Percentiles rank a stretch among this genome's conserved stretches.
These are phyloP conservation scores for Singerocomus rubriflavus DNA, from an alignment of 1,284 basidiomycete genomes.

Conservation along the genomic window DNA sequence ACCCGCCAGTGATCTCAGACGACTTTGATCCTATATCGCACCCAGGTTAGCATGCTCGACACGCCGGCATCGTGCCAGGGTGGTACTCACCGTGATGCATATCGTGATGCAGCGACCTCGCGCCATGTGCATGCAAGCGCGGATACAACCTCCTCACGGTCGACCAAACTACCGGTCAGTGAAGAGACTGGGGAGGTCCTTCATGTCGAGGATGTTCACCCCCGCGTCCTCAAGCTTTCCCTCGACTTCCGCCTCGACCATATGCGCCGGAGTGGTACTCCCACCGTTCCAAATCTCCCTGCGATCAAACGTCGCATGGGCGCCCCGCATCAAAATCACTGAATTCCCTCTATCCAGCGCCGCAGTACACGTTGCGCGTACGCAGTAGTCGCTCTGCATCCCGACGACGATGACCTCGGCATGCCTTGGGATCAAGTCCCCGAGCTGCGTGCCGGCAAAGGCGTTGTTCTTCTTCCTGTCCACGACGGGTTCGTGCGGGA, in stretches of 20 bases:
- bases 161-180: slow-evolving; percentile 37
- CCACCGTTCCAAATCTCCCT: slow-evolving; percentile 57
- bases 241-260: slow-evolving; percentile 41
- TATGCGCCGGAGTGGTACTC: slow-evolving; percentile 44
- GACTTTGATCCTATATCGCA: slow-evolving; percentile 1
- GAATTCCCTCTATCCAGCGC: slow-evolving; percentile 63
- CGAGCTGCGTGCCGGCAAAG: slow-evolving; percentile 55
- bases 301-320: slow-evolving; percentile 65
- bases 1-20: background rate
- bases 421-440: slow-evolving; percentile 44
- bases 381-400: slow-evolving; percentile 62
- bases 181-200: slow-evolving; percentile 56
- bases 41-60: background rate
- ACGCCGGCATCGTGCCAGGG: background rate
- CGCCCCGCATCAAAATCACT: slow-evolving; percentile 57
- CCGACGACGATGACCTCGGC: slow-evolving; percentile 66
- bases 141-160: background rate
- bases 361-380: slow-evolving; percentile 61
- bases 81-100: slow-evolving; percentile 17
- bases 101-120: background rate
- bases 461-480: slow-evolving; percentile 72
- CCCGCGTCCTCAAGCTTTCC: slow-evolving; percentile 63
- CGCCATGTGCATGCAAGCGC: background rate
- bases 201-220: slow-evolving; percentile 61
- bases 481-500: slow-evolving; percentile 48